Percentiles rank a stretch among this genome's conserved stretches.
phyloP scores from a whole-genome alignment of 1,139 yeast species.

The Diutina mesorugosa region DNA sequence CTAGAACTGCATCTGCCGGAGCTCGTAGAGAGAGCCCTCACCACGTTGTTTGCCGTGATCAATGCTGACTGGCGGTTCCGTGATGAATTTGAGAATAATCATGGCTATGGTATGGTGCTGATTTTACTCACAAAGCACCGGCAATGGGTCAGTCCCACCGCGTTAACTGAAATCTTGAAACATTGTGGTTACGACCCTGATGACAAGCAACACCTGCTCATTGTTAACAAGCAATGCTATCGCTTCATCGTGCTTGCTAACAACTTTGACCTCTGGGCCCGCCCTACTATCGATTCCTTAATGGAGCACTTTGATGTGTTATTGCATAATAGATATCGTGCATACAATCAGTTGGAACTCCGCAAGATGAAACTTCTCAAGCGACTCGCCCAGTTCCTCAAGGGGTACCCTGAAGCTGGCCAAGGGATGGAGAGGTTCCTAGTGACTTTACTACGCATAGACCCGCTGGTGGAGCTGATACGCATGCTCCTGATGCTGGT shows the following conservation, averaged over 20 bases:
- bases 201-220: conserved; percentile 9
- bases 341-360: conserved; percentile 38
- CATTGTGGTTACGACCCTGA: conserved; percentile 15
- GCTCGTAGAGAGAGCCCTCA: conserved; percentile 12
- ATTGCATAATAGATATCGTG: conserved; percentile 34
- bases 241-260: conserved; percentile 11
- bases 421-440: background rate
- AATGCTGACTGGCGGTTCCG: conserved; percentile 24
- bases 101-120: conserved; percentile 27
- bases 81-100: conserved; percentile 29
- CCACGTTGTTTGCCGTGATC: conserved; percentile 16
- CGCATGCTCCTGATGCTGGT: background rate
- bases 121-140: conserved; percentile 15
- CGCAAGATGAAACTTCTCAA: conserved; percentile 40
- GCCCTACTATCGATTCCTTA: conserved; percentile 9
- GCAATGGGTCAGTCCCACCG: conserved; percentile 8
- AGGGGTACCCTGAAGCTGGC: conserved; percentile 9
- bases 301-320: conserved; percentile 45
- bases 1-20: conserved; percentile 7
- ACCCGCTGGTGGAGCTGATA: background rate
- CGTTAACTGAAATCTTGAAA: background rate
- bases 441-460: conserved; percentile 7
- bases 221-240: conserved; percentile 1
- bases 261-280: conserved; percentile 18
- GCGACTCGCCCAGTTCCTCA: conserved; percentile 39